Base-by-base conservation (phyloP, 352 stramenopile genomes). In the Phytophthora vignae region DNA sequence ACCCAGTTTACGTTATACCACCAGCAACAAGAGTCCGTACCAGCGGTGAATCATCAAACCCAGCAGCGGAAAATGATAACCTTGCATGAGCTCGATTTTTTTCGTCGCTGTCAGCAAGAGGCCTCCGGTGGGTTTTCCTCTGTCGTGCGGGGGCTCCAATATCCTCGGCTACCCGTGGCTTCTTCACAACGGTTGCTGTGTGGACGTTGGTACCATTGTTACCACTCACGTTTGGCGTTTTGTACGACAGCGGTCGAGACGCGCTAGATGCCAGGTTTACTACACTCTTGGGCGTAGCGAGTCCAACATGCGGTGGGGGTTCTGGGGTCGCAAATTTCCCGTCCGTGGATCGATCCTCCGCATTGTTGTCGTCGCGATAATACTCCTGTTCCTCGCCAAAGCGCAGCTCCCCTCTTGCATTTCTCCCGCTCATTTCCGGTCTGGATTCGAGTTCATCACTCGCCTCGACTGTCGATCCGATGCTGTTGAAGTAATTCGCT, bases 41-140 rank as follows among this genome's bases (percentile, higher is more conserved):
- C 81, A 78, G 66, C 8, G 82, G 79, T 4, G 81, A 81, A 53
- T 88, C 79, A n/a, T 91, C 84, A 1, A 83, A 81, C 11, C 75
- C 61, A 10, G 73, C 76, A 21, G 82, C 83, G 29, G 87, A 94
- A 46, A 92, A 92, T 21, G 84, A 85, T 12, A 92, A 46, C 4
- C 87, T 87, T 17, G 83, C 70, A 61, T 85, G 84, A 21, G 77
- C 61, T 60, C 71, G 74, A 21, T 73, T 57, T 53, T 87, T 84
- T 46, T 93, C 85, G 38, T 90, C 84, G 19, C 69, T 92, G 38
- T 90, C 87, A 46, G 73, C 64, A 2, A 92, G 59, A 48, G 85
- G 84, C 29, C 87, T 78, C 27, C 87, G 72, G 19, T 84, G 78
- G 9, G 67, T 67, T 69, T 83, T 93, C 25, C 81, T 79, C 7